Conservation (phyloP, 179 eudicot genomes). For the Silene coronaria region DNA sequence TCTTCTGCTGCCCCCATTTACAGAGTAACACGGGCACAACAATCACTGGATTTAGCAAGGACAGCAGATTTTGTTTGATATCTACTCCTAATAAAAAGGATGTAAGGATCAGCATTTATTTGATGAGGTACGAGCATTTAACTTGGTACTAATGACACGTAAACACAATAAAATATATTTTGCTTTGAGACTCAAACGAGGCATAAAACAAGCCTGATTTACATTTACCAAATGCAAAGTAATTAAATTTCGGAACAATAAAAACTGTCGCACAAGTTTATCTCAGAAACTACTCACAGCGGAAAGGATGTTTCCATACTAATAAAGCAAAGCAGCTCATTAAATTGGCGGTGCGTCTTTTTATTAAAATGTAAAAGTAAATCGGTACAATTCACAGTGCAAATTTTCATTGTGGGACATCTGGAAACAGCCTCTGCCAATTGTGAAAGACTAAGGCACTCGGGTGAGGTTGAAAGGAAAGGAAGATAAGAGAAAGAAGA, state of each 20-base stretch:
- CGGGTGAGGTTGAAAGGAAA: not conserved
- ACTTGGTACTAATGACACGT: not conserved
- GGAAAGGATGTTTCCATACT: not conserved
- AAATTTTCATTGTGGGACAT: not conserved
- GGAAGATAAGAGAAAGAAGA: not conserved
- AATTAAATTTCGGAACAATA: not conserved
- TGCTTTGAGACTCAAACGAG: not conserved
- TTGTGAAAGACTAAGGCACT: no score
- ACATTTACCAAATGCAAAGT: conserved; percentile 1
- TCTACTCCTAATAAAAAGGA: conserved; percentile 15
- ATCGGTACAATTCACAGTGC: not conserved
- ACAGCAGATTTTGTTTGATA: conserved; percentile 1
- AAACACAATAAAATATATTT: conserved; percentile 1
- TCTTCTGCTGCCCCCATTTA: conserved; percentile 80
- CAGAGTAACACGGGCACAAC: conserved; percentile 22
- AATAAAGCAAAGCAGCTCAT: not conserved
- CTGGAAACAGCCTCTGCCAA: not conserved
- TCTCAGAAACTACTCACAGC: not conserved
- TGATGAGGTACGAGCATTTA: conserved; percentile 14
- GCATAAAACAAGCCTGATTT: not conserved
- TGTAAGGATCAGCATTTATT: conserved; percentile 20
- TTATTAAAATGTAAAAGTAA: no score
- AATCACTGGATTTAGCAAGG: conserved; percentile 17
- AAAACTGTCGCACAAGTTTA: not conserved
- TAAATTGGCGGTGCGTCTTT: not conserved